These are phyloP conservation scores for Lyophyllum shimeji DNA, from an alignment of 768 basidiomycete species.

Conservation along the genomic window DNA sequence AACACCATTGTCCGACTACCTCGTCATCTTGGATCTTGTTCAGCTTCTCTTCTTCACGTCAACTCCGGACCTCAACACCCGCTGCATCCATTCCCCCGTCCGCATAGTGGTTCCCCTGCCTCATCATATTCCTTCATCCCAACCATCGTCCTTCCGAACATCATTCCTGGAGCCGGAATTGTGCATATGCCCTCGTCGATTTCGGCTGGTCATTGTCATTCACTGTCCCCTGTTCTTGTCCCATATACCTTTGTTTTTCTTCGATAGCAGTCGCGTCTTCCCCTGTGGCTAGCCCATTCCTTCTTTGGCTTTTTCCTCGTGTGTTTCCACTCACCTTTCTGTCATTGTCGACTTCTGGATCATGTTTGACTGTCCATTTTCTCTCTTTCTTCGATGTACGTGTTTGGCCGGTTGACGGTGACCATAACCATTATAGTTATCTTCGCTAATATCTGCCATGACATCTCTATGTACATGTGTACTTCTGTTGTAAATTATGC, in stretches of 20 bases:
- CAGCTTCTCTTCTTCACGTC: neutral
- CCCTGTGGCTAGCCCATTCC: constrained; percentile 5
- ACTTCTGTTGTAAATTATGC: neutral
- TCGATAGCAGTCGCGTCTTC: neutral
- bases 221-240: neutral
- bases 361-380: neutral
- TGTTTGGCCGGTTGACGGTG: constrained; percentile 13
- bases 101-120: neutral
- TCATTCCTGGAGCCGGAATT: neutral
- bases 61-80: neutral
- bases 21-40: neutral
- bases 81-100: neutral
- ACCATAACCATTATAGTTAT: constrained; percentile 7
- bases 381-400: constrained; percentile 1
- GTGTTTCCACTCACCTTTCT: constrained; percentile 5
- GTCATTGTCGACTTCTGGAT: constrained; percentile 7
- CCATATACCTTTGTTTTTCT: neutral
- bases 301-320: constrained; percentile 1
- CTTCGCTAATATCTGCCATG: constrained; percentile 14
- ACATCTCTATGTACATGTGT: constrained; percentile 2
- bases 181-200: constrained; percentile 6
- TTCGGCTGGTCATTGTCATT: constrained; percentile 13
- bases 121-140: constrained; percentile 1
- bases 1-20: constrained; percentile 8
- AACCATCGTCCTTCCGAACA: neutral